Percentiles rank a stretch among this genome's conserved stretches.
These are phyloP conservation scores for Dactylellina drechsleri DNA, from an alignment of 2,329 filamentous ascomycete genomes.

Conservation along the genomic window DNA sequence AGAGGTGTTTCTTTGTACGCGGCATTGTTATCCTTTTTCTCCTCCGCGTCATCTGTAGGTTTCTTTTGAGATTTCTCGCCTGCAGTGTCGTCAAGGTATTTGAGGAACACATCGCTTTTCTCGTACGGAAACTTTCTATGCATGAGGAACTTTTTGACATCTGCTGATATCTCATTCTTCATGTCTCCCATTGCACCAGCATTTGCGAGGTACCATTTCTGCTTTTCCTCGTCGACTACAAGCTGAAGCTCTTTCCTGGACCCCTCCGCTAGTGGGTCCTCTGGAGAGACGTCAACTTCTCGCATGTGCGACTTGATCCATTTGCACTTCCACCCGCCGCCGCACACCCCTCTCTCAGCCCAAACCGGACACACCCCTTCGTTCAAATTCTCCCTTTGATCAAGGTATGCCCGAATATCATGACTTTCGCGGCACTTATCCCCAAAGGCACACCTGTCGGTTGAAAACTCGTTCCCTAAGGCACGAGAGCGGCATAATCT, in stretches of 20 bases:
- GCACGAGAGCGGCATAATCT: constrained; percentile 43
- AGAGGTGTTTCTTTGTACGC: constrained; percentile 86
- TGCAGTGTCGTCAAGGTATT: constrained; percentile 78
- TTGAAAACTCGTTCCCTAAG: constrained; percentile 49
- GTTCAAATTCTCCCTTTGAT: constrained; percentile 81
- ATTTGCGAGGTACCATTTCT: constrained; percentile 59
- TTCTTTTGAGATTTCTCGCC: constrained; percentile 65
- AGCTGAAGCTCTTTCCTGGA: constrained; percentile 59
- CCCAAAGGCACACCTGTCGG: constrained; percentile 75
- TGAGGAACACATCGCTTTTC: constrained; percentile 78
- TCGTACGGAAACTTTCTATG: constrained; percentile 76
- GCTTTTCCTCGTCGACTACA: constrained; percentile 65
- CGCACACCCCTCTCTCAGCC: constrained; percentile 78
- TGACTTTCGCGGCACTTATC: constrained; percentile 84
- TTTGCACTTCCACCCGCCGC: constrained; percentile 87
- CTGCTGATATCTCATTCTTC: constrained; percentile 76
- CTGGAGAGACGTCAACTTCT: constrained; percentile 69
- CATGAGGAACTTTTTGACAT: constrained; percentile 78
- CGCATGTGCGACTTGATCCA: constrained; percentile 87
- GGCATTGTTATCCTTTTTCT: constrained; percentile 76
- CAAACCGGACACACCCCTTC: constrained; percentile 83
- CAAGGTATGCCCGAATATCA: constrained; percentile 84
- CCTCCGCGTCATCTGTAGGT: constrained; percentile 63
- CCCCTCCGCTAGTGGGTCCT: constrained; percentile 23
- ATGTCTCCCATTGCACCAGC: constrained; percentile 66